These are phyloP conservation scores for Mycotypha africana DNA, from an alignment of 371 early-diverging fungal species.

Conservation along the genomic window DNA sequence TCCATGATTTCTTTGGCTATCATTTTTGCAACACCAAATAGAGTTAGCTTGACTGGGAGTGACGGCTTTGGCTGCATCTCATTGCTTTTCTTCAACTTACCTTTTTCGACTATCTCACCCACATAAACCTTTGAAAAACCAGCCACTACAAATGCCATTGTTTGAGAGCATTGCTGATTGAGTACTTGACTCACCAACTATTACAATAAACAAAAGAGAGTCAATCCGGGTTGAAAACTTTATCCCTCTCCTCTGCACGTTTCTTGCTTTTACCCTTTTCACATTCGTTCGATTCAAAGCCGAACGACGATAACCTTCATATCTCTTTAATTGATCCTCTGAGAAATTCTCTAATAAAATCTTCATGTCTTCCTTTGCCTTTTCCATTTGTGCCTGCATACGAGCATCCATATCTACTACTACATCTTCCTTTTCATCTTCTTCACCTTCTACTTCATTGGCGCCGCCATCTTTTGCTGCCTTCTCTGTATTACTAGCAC, in stretches of 20 bases:
- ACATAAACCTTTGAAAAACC: conserved; percentile 96
- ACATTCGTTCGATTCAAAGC: conserved; percentile 82
- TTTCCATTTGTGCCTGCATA: conserved; percentile 45
- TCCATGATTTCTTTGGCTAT: conserved; percentile 66
- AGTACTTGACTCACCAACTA: conserved; percentile 67
- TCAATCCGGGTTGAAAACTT: not conserved
- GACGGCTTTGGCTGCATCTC: no score
- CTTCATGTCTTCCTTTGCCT: conserved; percentile 47
- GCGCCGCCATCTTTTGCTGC: no score
- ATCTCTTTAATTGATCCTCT: conserved; percentile 79
- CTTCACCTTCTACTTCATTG: conserved; percentile 40
- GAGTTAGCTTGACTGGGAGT: no score
- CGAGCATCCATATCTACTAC: conserved; percentile 36
- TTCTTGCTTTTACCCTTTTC: conserved; percentile 61
- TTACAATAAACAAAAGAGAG: not conserved
- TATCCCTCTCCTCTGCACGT: no score
- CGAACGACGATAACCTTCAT: conserved; percentile 87
- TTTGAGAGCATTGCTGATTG: conserved; percentile 82
- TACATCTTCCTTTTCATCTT: conserved; percentile 40
- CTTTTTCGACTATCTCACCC: conserved; percentile 91
- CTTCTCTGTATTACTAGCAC: conserved; percentile 14
- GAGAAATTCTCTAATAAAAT: conserved; percentile 76
- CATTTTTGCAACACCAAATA: no score
- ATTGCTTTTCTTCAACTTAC: no score
- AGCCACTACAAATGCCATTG: conserved; percentile 87